Conservation (phyloP, 106 monocot species). For the Platanthera guangdongensis region DNA sequence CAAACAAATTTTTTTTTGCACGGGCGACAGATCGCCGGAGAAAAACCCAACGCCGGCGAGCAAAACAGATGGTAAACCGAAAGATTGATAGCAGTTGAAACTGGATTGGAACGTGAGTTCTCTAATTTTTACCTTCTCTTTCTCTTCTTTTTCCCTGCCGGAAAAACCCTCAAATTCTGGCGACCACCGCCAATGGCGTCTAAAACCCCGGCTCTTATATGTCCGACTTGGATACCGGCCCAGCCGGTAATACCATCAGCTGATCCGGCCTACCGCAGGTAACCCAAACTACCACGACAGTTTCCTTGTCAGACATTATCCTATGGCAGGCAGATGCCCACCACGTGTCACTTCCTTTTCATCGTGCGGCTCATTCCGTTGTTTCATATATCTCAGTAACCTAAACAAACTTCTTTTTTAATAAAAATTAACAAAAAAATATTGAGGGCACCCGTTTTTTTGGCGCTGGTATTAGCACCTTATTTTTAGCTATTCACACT, state of each 20-base stretch:
- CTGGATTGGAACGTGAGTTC: slow-evolving; percentile 3
- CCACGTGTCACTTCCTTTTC: not conserved
- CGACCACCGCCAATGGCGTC: slow-evolving; percentile 10
- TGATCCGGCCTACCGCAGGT: slow-evolving; percentile 8
- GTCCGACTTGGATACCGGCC: slow-evolving; percentile 3
- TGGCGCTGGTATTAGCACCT: no score
- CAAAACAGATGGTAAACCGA: not conserved
- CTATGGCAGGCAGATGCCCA: not conserved
- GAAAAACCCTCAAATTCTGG: slow-evolving; percentile 26
- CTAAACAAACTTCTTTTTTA: no score
- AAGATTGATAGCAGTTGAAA: not conserved
- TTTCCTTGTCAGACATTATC: not conserved
- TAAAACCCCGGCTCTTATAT: slow-evolving; percentile 27
- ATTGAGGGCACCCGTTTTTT: no score
- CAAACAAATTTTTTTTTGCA: no score
- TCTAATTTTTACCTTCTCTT: not conserved
- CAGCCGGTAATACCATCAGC: slow-evolving; percentile 12
- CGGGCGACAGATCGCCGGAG: not conserved
- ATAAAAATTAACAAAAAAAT: no score
- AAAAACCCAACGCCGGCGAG: not conserved
- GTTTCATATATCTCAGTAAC: no score
- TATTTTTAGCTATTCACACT: no score
- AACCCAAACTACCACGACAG: slow-evolving; percentile 8
- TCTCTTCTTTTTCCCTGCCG: not conserved
- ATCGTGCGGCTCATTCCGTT: not conserved